A percentile compares a stretch with the other conserved stretches of the same genome.
Conservation (phyloP, 1,284 basidiomycete genomes). For the Afroboletus lepidellus region DNA sequence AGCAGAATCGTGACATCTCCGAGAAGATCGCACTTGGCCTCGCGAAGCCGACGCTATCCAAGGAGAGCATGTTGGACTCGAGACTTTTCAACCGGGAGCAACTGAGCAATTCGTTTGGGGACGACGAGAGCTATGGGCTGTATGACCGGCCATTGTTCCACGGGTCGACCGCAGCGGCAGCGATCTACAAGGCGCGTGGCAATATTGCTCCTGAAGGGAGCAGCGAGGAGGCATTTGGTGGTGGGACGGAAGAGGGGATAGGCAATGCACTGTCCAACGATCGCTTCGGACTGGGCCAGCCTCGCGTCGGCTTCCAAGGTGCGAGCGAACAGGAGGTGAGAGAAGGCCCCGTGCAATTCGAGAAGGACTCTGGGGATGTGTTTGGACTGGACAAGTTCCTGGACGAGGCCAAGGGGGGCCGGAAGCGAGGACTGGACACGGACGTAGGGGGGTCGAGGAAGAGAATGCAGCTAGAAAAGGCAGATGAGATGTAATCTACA, state of each 20-base stretch:
- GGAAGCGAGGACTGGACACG: slow-evolving; percentile 85
- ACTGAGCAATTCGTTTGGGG: slow-evolving; percentile 77
- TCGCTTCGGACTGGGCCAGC: slow-evolving; percentile 89
- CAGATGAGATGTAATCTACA: slow-evolving; percentile 51
- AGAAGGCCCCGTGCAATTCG: slow-evolving; percentile 98
- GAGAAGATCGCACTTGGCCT: slow-evolving; percentile 98
- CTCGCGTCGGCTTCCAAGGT: slow-evolving; percentile 86
- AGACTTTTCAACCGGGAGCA: slow-evolving; percentile 97
- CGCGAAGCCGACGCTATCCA: slow-evolving; percentile 93
- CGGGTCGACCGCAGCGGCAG: slow-evolving; percentile 92
- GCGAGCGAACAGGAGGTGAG: slow-evolving; percentile 78
- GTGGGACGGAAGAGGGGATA: slow-evolving; percentile 93
- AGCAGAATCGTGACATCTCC: slow-evolving; percentile 98
- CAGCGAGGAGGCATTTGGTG: slow-evolving; percentile 88
- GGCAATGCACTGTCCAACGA: slow-evolving; percentile 89
- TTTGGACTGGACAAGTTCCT: slow-evolving; percentile 98
- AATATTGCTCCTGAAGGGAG: slow-evolving; percentile 69
- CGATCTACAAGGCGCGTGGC: slow-evolving; percentile 94
- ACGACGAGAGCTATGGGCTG: slow-evolving; percentile 90
- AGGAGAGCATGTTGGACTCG: slow-evolving; percentile 96
- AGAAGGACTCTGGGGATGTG: slow-evolving; percentile 96
- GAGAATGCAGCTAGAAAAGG: slow-evolving; percentile 69
- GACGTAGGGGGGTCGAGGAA: slow-evolving; percentile 69
- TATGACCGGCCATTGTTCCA: slow-evolving; percentile 97
- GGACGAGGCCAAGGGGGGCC: slow-evolving; percentile 93